A percentile compares a stretch with the other conserved stretches of the same genome.
phyloP scores from a whole-genome alignment of 2,329 filamentous ascomycete species.

The Cucurbitaria berberidis region DNA sequence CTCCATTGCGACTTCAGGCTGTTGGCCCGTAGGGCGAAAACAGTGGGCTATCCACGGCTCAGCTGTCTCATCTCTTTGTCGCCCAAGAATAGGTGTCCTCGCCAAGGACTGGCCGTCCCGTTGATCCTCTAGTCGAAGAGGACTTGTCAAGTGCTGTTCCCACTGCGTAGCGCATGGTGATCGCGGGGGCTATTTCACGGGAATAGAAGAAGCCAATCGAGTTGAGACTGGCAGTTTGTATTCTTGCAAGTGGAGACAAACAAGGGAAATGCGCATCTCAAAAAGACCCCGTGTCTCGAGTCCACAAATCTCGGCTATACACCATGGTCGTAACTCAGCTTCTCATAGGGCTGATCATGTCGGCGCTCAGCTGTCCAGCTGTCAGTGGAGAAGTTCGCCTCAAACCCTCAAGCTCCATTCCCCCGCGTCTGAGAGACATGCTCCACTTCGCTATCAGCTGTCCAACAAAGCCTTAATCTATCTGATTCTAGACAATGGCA shows the following conservation, averaged over 20 bases:
- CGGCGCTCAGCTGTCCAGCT: conserved; percentile 12
- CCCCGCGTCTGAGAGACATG: conserved; percentile 6
- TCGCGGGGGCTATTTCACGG: conserved; percentile 5
- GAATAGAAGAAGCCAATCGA: neutral
- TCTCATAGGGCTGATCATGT: conserved; percentile 3
- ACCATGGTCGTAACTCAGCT: neutral
- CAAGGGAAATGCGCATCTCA: conserved; percentile 2
- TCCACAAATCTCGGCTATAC: neutral
- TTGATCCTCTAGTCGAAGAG: conserved; percentile 2
- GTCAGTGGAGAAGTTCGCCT: conserved; percentile 7
- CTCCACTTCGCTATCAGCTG: conserved; percentile 6
- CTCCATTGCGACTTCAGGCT: conserved; percentile 5
- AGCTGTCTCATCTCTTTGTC: conserved; percentile 1
- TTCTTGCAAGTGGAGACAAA: conserved; percentile 5
- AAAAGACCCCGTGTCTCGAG: conserved; percentile 1
- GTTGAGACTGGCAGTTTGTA: neutral
- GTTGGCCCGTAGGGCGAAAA: neutral
- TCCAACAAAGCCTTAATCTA: conserved; percentile 1
- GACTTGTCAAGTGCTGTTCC: neutral
- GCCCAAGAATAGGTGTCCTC: conserved; percentile 3
- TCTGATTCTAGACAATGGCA: conserved; percentile 2
- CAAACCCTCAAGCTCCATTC: conserved; percentile 13
- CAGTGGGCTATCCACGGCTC: neutral
- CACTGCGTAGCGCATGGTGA: conserved; percentile 6
- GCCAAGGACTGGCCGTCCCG: conserved; percentile 2